A percentile compares a stretch with the other conserved stretches of the same genome.
Evolutionary conservation across 345 rosid species (phyloP).

Genomic region (Gossypium turneri): DNA sequence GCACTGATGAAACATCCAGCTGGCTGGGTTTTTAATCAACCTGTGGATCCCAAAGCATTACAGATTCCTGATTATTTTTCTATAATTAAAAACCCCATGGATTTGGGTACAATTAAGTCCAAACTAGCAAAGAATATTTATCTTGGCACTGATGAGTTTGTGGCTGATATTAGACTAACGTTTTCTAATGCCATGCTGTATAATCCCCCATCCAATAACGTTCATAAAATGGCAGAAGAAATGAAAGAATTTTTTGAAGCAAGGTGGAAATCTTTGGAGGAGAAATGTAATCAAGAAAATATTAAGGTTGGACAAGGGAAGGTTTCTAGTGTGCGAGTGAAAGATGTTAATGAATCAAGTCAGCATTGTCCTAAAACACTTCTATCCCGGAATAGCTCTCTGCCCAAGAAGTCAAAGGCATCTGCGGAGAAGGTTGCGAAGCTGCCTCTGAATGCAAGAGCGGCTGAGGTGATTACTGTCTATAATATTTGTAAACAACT

Average conservation of each 20-base stretch:
- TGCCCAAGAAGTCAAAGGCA: conserved; percentile 31
- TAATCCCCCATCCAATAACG: conserved; percentile 59
- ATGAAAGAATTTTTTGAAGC: conserved; percentile 48
- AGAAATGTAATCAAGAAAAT: conserved; percentile 31
- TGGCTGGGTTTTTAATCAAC: conserved; percentile 57
- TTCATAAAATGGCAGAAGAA: conserved; percentile 50
- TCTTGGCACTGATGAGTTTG: conserved; percentile 56
- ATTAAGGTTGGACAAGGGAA: conserved; percentile 21
- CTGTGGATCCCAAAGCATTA: conserved; percentile 74
- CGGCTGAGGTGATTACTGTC: conserved; percentile 32
- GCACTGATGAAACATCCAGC: conserved; percentile 33
- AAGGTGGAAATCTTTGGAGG: conserved; percentile 60
- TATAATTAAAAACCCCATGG: conserved; percentile 72
- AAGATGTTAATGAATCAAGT: conserved; percentile 27
- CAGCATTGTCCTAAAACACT: conserved; percentile 37
- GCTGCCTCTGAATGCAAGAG: conserved; percentile 22
- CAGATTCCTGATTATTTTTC: conserved; percentile 84
- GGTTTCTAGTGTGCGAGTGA: conserved; percentile 19
- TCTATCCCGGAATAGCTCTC: conserved; percentile 18
- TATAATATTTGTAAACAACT: neutral
- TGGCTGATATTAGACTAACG: conserved; percentile 68
- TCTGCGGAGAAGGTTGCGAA: conserved; percentile 24
- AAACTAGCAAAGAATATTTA: conserved; percentile 40
- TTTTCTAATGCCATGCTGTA: conserved; percentile 77
- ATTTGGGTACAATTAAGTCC: conserved; percentile 69